phyloP scores from a whole-genome alignment of 2,329 filamentous ascomycete genomes.

The Ophiocordyceps polyrhachis-furcata region DNA sequence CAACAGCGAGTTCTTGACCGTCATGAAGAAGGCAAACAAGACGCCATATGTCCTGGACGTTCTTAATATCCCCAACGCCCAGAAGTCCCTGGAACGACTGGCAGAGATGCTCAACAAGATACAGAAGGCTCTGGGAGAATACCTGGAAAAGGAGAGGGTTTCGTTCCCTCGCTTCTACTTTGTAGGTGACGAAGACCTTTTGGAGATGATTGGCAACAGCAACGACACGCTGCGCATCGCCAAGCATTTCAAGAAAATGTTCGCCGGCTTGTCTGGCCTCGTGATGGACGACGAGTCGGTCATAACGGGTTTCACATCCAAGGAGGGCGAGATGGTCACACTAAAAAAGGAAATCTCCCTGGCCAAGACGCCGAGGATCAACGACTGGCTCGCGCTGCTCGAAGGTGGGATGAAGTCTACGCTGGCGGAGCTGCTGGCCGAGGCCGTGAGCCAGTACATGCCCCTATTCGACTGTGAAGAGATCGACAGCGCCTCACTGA shows the following conservation, averaged over 20 bases:
- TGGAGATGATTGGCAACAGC: slow-evolving; percentile 99
- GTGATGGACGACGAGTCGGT: slow-evolving; percentile 78
- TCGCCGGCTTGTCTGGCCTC: slow-evolving; percentile 82
- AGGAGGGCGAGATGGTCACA: slow-evolving; percentile 76
- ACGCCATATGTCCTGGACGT: slow-evolving; percentile 92
- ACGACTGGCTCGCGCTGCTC: slow-evolving; percentile 91
- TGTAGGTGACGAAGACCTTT: slow-evolving; percentile 90
- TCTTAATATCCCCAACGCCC: slow-evolving; percentile 83
- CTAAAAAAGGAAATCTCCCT: slow-evolving; percentile 85
- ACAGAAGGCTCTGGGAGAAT: slow-evolving; percentile 94
- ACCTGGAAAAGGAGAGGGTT: slow-evolving; percentile 90
- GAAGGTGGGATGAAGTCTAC: slow-evolving; percentile 90
- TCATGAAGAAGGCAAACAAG: slow-evolving; percentile 99
- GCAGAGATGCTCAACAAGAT: slow-evolving; percentile 98
- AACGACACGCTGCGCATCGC: slow-evolving; percentile 92
- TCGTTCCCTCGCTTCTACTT: slow-evolving; percentile 99
- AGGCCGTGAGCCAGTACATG: slow-evolving; percentile 69
- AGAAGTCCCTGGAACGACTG: slow-evolving; percentile 86
- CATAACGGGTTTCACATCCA: slow-evolving; percentile 85
- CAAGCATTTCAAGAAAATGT: slow-evolving; percentile 99
- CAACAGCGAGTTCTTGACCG: slow-evolving; percentile 95
- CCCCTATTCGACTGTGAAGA: slow-evolving; percentile 54
- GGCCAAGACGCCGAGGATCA: slow-evolving; percentile 87
- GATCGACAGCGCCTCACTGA: slow-evolving; percentile 53
- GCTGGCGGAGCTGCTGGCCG: slow-evolving; percentile 72